These are phyloP conservation scores for Ascochyta koolunga DNA, from an alignment of 2,329 filamentous ascomycete genomes.

Conservation along the genomic window DNA sequence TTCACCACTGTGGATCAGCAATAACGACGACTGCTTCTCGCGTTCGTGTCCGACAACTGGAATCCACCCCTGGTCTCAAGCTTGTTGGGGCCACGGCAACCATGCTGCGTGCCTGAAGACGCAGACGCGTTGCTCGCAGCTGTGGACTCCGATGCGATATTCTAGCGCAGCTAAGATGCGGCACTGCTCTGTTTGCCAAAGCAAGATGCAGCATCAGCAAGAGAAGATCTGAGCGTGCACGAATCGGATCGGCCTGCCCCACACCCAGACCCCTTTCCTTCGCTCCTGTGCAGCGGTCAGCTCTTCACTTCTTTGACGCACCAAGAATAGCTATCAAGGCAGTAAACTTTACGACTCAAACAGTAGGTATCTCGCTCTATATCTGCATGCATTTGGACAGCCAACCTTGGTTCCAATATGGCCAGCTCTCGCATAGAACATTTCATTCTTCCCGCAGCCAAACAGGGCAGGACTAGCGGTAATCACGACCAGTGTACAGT, in stretches of 20 bases:
- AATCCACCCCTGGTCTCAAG: conserved; percentile 5
- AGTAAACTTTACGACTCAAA: conserved; percentile 9
- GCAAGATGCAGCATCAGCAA: conserved; percentile 40
- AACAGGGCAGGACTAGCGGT: conserved; percentile 7
- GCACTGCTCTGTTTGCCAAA: conserved; percentile 15
- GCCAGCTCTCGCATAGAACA: conserved; percentile 1
- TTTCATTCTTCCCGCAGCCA: conserved; percentile 16
- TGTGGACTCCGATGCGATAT: background rate
- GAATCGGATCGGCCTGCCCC: conserved; percentile 44
- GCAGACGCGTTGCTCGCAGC: conserved; percentile 4
- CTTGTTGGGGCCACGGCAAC: conserved; percentile 11
- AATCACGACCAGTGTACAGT: conserved; percentile 9
- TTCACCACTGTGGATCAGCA: conserved; percentile 7
- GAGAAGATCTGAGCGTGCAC: conserved; percentile 40
- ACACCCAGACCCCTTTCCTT: conserved; percentile 36
- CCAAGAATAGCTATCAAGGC: conserved; percentile 19
- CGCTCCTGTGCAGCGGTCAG: conserved; percentile 5
- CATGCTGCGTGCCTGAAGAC: conserved; percentile 9
- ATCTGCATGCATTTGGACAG: conserved; percentile 1
- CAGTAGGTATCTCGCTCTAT: conserved; percentile 9
- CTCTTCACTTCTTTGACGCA: conserved; percentile 20
- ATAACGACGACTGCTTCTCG: background rate
- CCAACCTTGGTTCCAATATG: conserved; percentile 10
- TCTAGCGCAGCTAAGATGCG: conserved; percentile 7
- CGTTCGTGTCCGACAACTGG: conserved; percentile 4